A percentile compares a stretch with the other conserved stretches of the same genome.
Evolutionary conservation across 106 monocot species (phyloP).

Genomic region (Narthecium ossifragum): DNA sequence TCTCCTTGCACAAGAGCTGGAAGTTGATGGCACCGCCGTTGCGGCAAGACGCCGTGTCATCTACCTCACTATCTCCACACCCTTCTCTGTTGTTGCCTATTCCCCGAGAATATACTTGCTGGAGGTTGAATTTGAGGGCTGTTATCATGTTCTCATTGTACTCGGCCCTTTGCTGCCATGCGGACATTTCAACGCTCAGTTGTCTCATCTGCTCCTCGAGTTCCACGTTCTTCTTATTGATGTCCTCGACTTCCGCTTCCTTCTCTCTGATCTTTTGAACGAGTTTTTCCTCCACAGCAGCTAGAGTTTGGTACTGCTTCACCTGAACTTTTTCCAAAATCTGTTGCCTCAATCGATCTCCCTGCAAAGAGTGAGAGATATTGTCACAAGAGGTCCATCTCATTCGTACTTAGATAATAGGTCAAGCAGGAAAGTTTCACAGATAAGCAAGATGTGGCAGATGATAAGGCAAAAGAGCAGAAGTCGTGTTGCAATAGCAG

Average conservation of each 20-base stretch:
- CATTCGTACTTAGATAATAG: not conserved
- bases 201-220: slow-evolving; percentile 80
- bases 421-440: not conserved
- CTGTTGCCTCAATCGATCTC: slow-evolving; percentile 60
- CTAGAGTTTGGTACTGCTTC: slow-evolving; percentile 51
- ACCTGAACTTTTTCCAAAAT: slow-evolving; percentile 69
- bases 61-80: slow-evolving; percentile 80
- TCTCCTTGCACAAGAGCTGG: slow-evolving; percentile 35
- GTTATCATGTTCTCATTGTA: slow-evolving; percentile 66
- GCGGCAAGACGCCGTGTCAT: slow-evolving; percentile 71
- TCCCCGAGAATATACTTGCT: slow-evolving; percentile 55
- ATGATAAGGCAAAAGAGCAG: not conserved
- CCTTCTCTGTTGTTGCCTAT: slow-evolving; percentile 68
- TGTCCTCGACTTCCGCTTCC: slow-evolving; percentile 47
- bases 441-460: not conserved
- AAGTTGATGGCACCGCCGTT: slow-evolving; percentile 28
- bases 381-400: not conserved
- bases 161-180: slow-evolving; percentile 77
- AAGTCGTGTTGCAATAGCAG: not conserved
- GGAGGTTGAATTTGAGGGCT: slow-evolving; percentile 56
- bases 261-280: slow-evolving; percentile 54
- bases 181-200: slow-evolving; percentile 35
- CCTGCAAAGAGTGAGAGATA: slow-evolving; percentile 15
- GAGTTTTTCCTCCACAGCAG: slow-evolving; percentile 57
- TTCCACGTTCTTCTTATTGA: slow-evolving; percentile 63